Conservation (phyloP, 345 rosid genomes). For the Hibiscus trionum region DNA sequence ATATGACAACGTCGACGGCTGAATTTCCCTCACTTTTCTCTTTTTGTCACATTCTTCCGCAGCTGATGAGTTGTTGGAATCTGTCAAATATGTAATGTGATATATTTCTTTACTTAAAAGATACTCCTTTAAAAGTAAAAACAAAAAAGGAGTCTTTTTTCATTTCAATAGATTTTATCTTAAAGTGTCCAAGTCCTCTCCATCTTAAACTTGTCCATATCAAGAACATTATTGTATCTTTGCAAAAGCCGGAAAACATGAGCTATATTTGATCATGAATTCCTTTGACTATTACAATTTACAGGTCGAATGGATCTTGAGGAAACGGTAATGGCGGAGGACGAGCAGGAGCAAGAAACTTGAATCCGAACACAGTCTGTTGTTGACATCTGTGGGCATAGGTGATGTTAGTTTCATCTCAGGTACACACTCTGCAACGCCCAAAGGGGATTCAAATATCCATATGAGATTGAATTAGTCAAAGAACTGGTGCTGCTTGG, state of each 20-base stretch:
- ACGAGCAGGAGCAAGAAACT: slow-evolving; percentile 39
- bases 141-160: neutral
- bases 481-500: slow-evolving; percentile 2
- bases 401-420: slow-evolving; percentile 5
- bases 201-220: neutral
- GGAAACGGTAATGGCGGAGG: slow-evolving; percentile 42
- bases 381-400: neutral
- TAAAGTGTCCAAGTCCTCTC: neutral
- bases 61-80: neutral
- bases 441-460: neutral
- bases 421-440: slow-evolving; percentile 8
- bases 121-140: neutral
- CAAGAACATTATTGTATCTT: neutral
- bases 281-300: slow-evolving; percentile 1
- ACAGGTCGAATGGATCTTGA: slow-evolving; percentile 71
- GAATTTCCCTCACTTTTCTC: neutral
- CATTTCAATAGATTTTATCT: neutral
- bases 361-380: slow-evolving; percentile 15
- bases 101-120: neutral
- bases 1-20: neutral
- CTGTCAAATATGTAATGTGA: neutral
- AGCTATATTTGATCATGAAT: neutral
- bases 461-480: slow-evolving; percentile 13
- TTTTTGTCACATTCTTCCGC: neutral
- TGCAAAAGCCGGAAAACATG: neutral